A percentile compares a stretch with the other conserved stretches of the same genome.
Conservation (phyloP, 2,329 filamentous ascomycete species). For the Neoascochyta sp. region DNA sequence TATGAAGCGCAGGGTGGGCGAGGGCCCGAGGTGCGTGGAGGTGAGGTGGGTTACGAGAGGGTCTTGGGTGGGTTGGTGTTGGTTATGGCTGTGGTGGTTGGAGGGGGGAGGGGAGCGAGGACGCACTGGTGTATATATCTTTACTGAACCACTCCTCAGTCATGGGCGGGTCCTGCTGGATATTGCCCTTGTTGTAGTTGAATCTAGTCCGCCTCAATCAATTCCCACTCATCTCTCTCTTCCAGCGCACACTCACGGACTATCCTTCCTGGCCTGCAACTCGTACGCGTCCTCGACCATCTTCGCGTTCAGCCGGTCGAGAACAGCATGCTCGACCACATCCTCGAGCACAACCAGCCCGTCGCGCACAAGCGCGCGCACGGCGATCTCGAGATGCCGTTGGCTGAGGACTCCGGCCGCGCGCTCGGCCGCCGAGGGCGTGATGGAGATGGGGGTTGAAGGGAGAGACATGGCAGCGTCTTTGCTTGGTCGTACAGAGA, state of each 20-base stretch:
- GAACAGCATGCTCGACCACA: slow-evolving; percentile 43
- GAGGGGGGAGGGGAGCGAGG: too few relatives aligned
- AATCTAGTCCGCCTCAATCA: slow-evolving; percentile 30
- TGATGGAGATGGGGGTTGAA: slow-evolving; percentile 33
- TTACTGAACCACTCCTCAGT: slow-evolving; percentile 39
- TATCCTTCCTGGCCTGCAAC: slow-evolving; percentile 51
- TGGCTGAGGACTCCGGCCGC: slow-evolving; percentile 40
- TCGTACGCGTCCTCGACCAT: slow-evolving; percentile 58
- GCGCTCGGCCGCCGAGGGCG: slow-evolving; percentile 44
- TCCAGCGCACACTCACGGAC: slow-evolving; percentile 42
- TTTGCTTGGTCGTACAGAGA: too few relatives aligned
- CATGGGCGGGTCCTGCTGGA: slow-evolving; percentile 59
- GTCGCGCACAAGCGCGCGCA: slow-evolving; percentile 26
- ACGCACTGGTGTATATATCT: slow-evolving; percentile 53
- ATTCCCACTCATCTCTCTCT: slow-evolving; percentile 26
- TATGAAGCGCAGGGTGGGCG: slow-evolving; percentile 29
- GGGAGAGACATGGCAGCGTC: too few relatives aligned
- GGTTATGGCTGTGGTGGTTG: too few relatives aligned
- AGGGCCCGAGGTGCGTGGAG: slow-evolving; percentile 41
- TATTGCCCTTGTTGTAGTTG: slow-evolving; percentile 61
- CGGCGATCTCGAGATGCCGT: slow-evolving; percentile 51
- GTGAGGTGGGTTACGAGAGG: slow-evolving; percentile 56
- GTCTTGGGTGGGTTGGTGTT: slow-evolving; percentile 42
- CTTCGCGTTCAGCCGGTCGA: slow-evolving; percentile 55
- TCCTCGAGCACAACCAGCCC: slow-evolving; percentile 35